Base-by-base conservation (phyloP, 805 yeast genomes). In the Gaillardinia entomophila region DNA sequence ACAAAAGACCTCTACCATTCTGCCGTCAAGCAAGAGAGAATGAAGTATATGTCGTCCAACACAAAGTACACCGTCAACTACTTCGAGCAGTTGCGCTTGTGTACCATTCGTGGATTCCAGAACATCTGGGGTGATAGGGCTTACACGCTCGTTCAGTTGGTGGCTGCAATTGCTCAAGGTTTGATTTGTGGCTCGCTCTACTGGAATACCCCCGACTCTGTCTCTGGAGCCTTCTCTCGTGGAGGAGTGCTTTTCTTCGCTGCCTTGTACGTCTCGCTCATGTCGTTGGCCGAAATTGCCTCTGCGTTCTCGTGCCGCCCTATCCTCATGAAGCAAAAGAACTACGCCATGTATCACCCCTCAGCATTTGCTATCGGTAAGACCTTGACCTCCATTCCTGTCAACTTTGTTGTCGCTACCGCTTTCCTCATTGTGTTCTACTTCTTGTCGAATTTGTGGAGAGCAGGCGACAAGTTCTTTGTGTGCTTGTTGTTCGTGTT, bases 241-340 rank as follows among this genome's bases (percentile, higher is more conserved):
- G 79, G 82, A 37, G 84, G 85, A 46, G 62, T 71, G 17, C 43
- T 80, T 4, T 81, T 76, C 56, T 81, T 78, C 44, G 63, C 77
- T 15, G 59, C 77, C 8, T 60, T 82, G 40, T 77, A 75, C 51
- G 68, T 66, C 48, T 53, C 69, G 6, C 60, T 74, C 45, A 60
- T 68, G 60, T 69, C 72, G 28, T 42, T 73, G 30, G 73, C 77
- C 3, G 73, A 70, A 37, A 57, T 71, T 6, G 41, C 58, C 8
- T 47, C 53, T 13, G 38, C 55, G 2, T 54, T 54, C 29, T 30
- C 35, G 8, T 40, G 37, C 11, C 39, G 61, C 28, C 53, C 54
- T 12, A 49, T 55, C 17, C 40, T 55, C 36, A 51, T 51, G 57
- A 55, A 55, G 32, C 60, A 55, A 19, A 42, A 45, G 15, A 50